A percentile compares a stretch with the other conserved stretches of the same genome.
Conservation (phyloP, 1,139 yeast genomes). For the Debaryomyces psychrophilus region DNA sequence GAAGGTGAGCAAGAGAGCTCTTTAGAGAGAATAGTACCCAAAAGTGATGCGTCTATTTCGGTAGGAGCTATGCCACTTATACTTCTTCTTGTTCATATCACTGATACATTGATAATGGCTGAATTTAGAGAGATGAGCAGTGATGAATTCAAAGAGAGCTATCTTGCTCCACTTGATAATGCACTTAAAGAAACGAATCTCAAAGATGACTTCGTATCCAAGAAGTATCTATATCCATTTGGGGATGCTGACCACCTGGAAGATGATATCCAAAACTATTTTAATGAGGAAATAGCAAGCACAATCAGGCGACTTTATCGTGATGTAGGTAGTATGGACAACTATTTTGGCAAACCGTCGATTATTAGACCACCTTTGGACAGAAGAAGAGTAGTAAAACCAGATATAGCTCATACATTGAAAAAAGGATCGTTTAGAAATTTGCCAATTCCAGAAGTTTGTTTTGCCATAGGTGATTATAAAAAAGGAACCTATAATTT, state of each 20-base stretch:
- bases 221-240: not conserved
- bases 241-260: conserved; percentile 2
- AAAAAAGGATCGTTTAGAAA: not conserved
- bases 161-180: conserved; percentile 8
- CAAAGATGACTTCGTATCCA: not conserved
- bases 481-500: conserved; percentile 2
- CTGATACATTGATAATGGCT: conserved; percentile 2
- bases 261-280: not conserved
- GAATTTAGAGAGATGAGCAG: conserved; percentile 7
- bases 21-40: not conserved
- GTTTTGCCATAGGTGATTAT: conserved; percentile 7
- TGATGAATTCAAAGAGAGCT: conserved; percentile 9
- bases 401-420: conserved; percentile 5
- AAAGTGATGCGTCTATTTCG: conserved; percentile 1
- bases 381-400: too few relatives aligned
- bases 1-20: not conserved
- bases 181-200: not conserved
- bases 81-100: not conserved
- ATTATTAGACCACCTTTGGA: not conserved
- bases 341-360: not conserved
- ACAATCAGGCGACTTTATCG: not conserved
- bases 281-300: not conserved
- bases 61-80: not conserved
- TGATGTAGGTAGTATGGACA: not conserved
- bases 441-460: conserved; percentile 1